phyloP scores from a whole-genome alignment of 176 grass and related monocot species.

The Typha latifolia region DNA sequence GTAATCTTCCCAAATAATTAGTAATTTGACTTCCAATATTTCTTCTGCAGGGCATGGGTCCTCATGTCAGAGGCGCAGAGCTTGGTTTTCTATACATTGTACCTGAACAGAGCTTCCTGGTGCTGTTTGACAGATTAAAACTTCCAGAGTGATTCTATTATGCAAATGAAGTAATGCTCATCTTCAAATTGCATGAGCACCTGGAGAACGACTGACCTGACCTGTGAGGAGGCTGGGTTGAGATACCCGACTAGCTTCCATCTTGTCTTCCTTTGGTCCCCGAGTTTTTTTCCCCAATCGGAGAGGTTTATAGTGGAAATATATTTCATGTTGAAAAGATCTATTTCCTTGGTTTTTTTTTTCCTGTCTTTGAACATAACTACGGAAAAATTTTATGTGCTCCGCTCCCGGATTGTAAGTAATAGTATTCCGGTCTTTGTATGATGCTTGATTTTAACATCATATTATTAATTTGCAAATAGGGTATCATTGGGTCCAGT shows the following conservation, averaged over 20 bases:
- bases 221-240: background rate
- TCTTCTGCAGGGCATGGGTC: conserved; percentile 46
- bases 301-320: too few species aligned
- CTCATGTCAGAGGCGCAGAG: conserved; percentile 55
- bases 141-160: conserved; percentile 49
- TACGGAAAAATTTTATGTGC: too few species aligned
- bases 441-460: too few species aligned
- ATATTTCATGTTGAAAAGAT: too few species aligned
- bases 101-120: conserved; percentile 85
- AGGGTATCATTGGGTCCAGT: too few species aligned
- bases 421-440: too few species aligned
- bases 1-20: background rate
- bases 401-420: too few species aligned
- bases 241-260: background rate
- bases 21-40: background rate
- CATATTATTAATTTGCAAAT: too few species aligned
- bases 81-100: conserved; percentile 83
- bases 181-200: background rate
- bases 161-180: background rate
- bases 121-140: conserved; percentile 72
- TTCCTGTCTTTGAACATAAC: too few species aligned
- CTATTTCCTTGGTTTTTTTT: too few species aligned
- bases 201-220: background rate
- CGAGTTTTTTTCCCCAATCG: background rate
- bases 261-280: background rate